phyloP scores from a whole-genome alignment of 2,329 filamentous ascomycete genomes.

The Penicillium concentricum region DNA sequence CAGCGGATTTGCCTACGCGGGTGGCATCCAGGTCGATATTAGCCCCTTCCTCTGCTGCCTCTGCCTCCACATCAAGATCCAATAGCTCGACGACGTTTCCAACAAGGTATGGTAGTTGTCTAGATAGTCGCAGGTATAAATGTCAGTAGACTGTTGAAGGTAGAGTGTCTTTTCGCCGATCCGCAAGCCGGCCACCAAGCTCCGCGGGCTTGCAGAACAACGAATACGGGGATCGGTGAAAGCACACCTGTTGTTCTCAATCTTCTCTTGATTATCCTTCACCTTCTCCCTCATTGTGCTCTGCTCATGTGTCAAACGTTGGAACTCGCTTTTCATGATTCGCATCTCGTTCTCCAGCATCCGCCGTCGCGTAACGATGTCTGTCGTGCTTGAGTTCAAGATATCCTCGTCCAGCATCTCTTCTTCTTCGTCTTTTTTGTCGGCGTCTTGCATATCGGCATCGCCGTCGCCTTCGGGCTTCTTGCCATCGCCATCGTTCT shows the following conservation, averaged over 20 bases:
- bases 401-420: conserved; percentile 92
- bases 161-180: neutral
- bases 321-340: conserved; percentile 97
- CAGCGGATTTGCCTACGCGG: conserved; percentile 93
- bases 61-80: conserved; percentile 91
- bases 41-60: conserved; percentile 94
- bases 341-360: conserved; percentile 95
- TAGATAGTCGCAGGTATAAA: conserved; percentile 38
- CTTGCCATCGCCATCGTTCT: conserved; percentile 57
- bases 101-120: conserved; percentile 96
- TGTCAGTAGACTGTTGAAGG: conserved; percentile 12
- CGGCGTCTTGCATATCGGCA: conserved; percentile 87
- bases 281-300: conserved; percentile 97
- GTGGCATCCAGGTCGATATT: conserved; percentile 98
- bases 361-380: conserved; percentile 86
- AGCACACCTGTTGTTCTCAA: conserved; percentile 89
- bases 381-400: conserved; percentile 85
- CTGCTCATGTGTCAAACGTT: conserved; percentile 93
- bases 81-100: conserved; percentile 97
- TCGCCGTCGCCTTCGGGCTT: conserved; percentile 65
- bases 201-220: conserved; percentile 11
- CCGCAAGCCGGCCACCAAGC: conserved; percentile 12
- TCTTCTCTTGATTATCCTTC: conserved; percentile 98
- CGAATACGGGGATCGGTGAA: neutral
- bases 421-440: conserved; percentile 67